These are phyloP conservation scores for Kandelia obovata DNA, from an alignment of 345 rosid species.

Conservation along the genomic window DNA sequence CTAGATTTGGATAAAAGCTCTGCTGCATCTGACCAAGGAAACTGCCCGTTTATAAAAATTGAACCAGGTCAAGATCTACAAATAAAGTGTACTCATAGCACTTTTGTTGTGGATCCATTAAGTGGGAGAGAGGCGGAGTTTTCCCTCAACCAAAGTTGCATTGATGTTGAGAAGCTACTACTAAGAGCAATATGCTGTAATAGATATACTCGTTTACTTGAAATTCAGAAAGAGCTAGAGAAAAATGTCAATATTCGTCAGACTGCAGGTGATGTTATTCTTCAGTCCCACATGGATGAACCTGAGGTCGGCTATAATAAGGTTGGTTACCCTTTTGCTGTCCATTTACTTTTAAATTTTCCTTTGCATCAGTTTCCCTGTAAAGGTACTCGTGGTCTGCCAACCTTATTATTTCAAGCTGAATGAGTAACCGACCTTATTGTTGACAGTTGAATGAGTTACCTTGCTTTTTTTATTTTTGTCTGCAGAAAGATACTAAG, in stretches of 20 bases:
- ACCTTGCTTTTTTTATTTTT: constrained; percentile 15
- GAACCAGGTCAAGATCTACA: constrained; percentile 86
- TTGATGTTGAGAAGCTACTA: constrained; percentile 85
- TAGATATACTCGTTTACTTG: constrained; percentile 86
- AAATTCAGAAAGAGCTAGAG: constrained; percentile 82
- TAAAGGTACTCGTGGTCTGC: not conserved
- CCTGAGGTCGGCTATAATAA: constrained; percentile 43
- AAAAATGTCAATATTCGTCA: constrained; percentile 65
- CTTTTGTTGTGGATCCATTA: constrained; percentile 77
- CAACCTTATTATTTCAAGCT: no score
- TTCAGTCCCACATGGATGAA: constrained; percentile 53
- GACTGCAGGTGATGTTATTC: constrained; percentile 63
- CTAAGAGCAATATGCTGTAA: constrained; percentile 85
- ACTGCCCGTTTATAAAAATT: constrained; percentile 71
- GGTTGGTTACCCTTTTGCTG: constrained; percentile 32
- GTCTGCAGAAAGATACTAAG: constrained; percentile 51
- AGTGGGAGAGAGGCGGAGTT: constrained; percentile 81
- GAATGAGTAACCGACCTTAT: not conserved
- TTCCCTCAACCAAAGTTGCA: constrained; percentile 74
- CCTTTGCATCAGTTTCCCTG: not conserved
- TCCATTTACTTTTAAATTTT: not conserved
- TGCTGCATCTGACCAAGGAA: constrained; percentile 41
- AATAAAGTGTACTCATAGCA: constrained; percentile 72
- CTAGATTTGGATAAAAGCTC: constrained; percentile 64
- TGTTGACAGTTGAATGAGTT: not conserved